phyloP scores from a whole-genome alignment of 1,139 yeast genomes.

The Ogataea hybrid region DNA sequence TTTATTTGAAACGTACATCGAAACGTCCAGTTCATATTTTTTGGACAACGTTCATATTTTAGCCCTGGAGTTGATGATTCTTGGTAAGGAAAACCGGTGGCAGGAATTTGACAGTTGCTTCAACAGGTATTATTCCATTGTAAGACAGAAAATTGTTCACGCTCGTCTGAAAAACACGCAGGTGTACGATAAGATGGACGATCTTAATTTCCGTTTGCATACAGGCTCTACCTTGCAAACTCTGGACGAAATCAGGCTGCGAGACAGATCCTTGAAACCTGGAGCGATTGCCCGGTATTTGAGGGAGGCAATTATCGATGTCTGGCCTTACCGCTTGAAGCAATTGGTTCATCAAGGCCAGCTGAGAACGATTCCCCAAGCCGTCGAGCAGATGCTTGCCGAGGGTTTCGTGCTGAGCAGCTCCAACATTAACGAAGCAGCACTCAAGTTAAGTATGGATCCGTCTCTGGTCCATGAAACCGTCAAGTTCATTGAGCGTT shows the following conservation, averaged over 20 bases:
- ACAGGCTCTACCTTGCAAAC: slow-evolving; percentile 5
- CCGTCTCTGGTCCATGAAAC: slow-evolving; percentile 32
- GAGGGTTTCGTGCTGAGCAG: slow-evolving; percentile 39
- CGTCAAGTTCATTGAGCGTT: slow-evolving; percentile 37
- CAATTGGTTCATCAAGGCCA: slow-evolving; percentile 26
- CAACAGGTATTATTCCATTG: slow-evolving; percentile 21
- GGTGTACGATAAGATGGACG: slow-evolving; percentile 3
- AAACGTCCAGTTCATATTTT: slow-evolving; percentile 21
- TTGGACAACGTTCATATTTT: slow-evolving; percentile 28
- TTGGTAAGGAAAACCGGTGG: slow-evolving; percentile 33
- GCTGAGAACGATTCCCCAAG: slow-evolving; percentile 28
- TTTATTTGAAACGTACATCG: slow-evolving; percentile 27
- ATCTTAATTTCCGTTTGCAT: not conserved
- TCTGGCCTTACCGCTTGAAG: slow-evolving; percentile 29
- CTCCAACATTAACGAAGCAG: slow-evolving; percentile 39
- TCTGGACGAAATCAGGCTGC: slow-evolving; percentile 19
- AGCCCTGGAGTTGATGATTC: slow-evolving; percentile 25
- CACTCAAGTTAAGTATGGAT: slow-evolving; percentile 31
- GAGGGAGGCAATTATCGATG: slow-evolving; percentile 21
- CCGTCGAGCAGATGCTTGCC: slow-evolving; percentile 31
- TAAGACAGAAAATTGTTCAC: slow-evolving; percentile 16
- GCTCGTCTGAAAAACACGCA: slow-evolving; percentile 14
- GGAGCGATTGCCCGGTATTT: slow-evolving; percentile 22
- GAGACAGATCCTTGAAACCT: slow-evolving; percentile 2
- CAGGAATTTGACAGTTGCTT: slow-evolving; percentile 29